Evolutionary conservation across 2,329 filamentous ascomycete genomes (phyloP).

Genomic region (Calonectria pseudoturangicola): DNA sequence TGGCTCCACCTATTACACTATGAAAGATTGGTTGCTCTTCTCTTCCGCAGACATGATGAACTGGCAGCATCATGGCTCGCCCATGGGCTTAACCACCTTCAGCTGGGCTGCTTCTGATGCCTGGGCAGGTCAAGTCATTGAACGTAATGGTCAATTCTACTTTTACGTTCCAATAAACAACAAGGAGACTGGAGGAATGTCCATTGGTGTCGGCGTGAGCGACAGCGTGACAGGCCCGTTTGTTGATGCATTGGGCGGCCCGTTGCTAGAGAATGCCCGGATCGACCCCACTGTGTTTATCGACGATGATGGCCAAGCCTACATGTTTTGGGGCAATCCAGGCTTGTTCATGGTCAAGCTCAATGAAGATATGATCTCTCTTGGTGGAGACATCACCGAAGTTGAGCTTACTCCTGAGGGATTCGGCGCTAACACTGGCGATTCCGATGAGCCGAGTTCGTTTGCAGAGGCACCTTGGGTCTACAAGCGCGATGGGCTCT

Average conservation of each 20-base stretch:
- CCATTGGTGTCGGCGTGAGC: constrained; percentile 14
- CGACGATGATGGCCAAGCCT: constrained; percentile 8
- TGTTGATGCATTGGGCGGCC: neutral
- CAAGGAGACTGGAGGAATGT: neutral
- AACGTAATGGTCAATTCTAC: constrained; percentile 6
- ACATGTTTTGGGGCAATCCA: constrained; percentile 24
- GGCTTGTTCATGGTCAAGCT: constrained; percentile 5
- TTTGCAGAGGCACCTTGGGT: constrained; percentile 7
- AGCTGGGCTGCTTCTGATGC: constrained; percentile 5
- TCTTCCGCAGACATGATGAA: constrained; percentile 10
- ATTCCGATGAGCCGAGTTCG: neutral
- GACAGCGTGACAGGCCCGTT: constrained; percentile 7
- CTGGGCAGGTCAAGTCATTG: constrained; percentile 16
- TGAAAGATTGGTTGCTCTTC: neutral
- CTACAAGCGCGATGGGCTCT: neutral
- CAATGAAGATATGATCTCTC: constrained; percentile 13
- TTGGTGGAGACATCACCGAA: neutral
- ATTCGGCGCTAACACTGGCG: neutral
- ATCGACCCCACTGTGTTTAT: constrained; percentile 18
- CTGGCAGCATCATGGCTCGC: constrained; percentile 20
- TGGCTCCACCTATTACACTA: neutral
- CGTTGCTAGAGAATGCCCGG: constrained; percentile 11
- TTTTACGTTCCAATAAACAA: neutral
- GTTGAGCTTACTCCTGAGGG: constrained; percentile 8
- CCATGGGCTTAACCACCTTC: constrained; percentile 3